Evolutionary conservation across 2,329 filamentous ascomycete species (phyloP), one percentile per base, ranked within the genome.

Genomic region (Venturia effusa): DNA sequence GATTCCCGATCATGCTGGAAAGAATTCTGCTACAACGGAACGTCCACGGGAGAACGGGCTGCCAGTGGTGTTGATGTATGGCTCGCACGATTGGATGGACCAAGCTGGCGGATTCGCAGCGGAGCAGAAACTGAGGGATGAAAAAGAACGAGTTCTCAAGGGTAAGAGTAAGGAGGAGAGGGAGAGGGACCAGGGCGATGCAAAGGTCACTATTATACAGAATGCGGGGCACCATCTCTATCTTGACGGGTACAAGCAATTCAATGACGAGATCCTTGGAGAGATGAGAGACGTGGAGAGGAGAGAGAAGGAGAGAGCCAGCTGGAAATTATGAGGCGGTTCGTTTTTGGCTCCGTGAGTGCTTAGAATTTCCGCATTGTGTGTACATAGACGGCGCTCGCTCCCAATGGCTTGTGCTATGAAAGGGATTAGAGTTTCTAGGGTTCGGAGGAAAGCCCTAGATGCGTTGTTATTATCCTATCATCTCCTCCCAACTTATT

Each of bases 31-130:
- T 59, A 48, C 75, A 75, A 64, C 72, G 45, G 43, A 45, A 40
- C 61, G 69, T 17, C 68, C 70, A 27, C 74, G 79, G 11, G 84
- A 86, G 69, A 88, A 82, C 0, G 92, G 92, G 1, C 80, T 92
- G 61, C 93, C 94, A 0, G 80, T 97, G 39, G 83, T 97, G 10
- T 84, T 99, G 73, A 92, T 97, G 89, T 99, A 99, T 72, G 94
- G 94, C 67, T 92, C 97, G 70, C 87, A 94, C 71, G 94, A 99
- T 79, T 99, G 94, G 94, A 99, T 99, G 94, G 94, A 99, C 68
- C 87, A 94, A 10, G 85, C 86, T 0, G 94, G 92, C 34, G 94
- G 94, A 0, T 84, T 87, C 59, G 91, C 89, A 0, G 87, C 92
- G 0, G 84, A 89, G 71, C 84, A 92, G 75, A 92, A 88, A 74